These are phyloP conservation scores for Aegilops sharonensis DNA, from an alignment of 176 grass and related monocot genomes.

Conservation along the genomic window DNA sequence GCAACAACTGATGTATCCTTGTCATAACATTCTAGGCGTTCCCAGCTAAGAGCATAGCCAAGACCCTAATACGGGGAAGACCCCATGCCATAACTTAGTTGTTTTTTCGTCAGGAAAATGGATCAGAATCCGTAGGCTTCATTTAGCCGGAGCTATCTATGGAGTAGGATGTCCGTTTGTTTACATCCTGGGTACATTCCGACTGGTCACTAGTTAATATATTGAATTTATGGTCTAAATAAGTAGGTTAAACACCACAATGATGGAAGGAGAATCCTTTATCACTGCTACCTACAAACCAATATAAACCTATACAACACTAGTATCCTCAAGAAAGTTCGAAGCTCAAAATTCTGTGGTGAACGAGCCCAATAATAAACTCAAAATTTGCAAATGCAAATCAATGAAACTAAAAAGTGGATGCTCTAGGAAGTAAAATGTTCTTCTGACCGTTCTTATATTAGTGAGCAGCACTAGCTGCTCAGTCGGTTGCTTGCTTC, in stretches of 20 bases:
- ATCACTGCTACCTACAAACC: background rate
- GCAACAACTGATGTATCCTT: background rate
- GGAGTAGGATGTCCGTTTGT: background rate
- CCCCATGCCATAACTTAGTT: background rate
- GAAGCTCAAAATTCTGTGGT: background rate
- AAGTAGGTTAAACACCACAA: background rate
- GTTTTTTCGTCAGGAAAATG: background rate
- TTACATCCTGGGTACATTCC: background rate
- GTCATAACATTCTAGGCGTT: background rate
- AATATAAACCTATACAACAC: background rate
- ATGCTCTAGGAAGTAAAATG: background rate
- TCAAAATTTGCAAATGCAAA: background rate
- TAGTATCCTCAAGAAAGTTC: background rate
- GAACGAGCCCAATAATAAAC: background rate
- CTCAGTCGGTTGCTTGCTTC: too few relatives aligned
- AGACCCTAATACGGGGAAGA: background rate
- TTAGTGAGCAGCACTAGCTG: background rate
- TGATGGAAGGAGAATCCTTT: background rate
- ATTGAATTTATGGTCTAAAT: background rate
- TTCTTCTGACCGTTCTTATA: background rate
- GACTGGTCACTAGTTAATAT: background rate
- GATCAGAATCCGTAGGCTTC: background rate
- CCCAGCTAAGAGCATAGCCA: background rate
- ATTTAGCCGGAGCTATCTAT: background rate
- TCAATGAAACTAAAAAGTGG: background rate